Base-by-base conservation (phyloP, 352 stramenopile genomes). In the Globisporangium canariense region DNA sequence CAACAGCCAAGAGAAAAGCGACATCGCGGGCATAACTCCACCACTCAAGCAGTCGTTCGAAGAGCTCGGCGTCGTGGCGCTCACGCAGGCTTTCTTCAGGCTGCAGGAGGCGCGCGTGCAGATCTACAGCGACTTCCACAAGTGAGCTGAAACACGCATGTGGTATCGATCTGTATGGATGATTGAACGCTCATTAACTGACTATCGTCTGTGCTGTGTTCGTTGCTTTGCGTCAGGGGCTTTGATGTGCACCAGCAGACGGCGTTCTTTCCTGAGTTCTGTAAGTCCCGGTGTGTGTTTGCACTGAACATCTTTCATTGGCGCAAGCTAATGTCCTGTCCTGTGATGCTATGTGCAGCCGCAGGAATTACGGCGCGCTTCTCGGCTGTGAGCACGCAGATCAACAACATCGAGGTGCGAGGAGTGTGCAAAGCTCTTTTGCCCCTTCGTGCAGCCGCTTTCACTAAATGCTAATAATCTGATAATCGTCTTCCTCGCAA, bases 221-320 rank as follows among this genome's bases (percentile, higher is more conserved):
- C 46, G 6, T 56, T 64, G 51, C 13, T 4, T 14, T 16, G 45
- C 59, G 36, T 6, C 50, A 90, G 81, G 45, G 86, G 83, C 4
- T 94, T 94, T 64, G 60, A 81, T 47, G 68, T 66, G 66, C 73
- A 89, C 59, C 81, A 93, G 64, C 83, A 83, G 66, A 89, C 80
- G 10, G 62, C 82, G 14, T 63, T 77, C 16, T 91, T 94, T 58
- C 55, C 76, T 13, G 43, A 58, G 2, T 94, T 93, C 62, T 91
- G 86, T 93, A 74, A 32, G 75, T 74, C 0, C 74, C 0, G 6
- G 6, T 2, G 1, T 43, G 1, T 8, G 36, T n/a, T 25, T 8
- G 14, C 3, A 3, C 2, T 50, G 22, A 46, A 46, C 28, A 5
- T 46, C 45, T 3, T 10, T 11, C 0, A 22, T 7, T n/a, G 58